These are phyloP conservation scores for Zymoseptoria ardabiliae DNA, from an alignment of 2,329 filamentous ascomycete species.

Conservation along the genomic window DNA sequence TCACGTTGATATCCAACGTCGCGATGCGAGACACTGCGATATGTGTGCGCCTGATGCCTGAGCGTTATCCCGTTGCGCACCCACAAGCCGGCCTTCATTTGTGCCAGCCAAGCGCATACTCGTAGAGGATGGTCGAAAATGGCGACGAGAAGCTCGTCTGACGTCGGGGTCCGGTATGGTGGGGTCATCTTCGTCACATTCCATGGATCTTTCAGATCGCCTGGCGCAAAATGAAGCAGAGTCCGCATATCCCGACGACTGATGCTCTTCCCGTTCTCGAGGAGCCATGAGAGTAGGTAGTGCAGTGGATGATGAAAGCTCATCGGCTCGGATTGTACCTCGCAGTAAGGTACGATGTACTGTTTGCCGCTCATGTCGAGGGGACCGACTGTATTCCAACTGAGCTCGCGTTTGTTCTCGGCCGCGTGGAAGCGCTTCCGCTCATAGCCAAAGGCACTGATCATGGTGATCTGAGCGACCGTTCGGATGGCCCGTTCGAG, in stretches of 20 bases:
- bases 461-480: conserved; percentile 73
- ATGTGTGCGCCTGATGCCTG: conserved; percentile 88
- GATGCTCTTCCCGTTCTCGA: conserved; percentile 80
- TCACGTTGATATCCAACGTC: conserved; percentile 93
- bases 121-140: conserved; percentile 89
- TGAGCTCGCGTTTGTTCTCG: conserved; percentile 79
- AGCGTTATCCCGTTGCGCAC: conserved; percentile 95
- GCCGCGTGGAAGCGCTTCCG: conserved; percentile 74
- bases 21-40: conserved; percentile 78
- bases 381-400: conserved; percentile 75
- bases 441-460: conserved; percentile 86
- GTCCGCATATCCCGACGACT: conserved; percentile 57
- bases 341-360: conserved; percentile 71
- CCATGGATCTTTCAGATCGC: conserved; percentile 52
- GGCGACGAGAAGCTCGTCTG: conserved; percentile 24
- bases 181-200: conserved; percentile 17
- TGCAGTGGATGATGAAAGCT: conserved; percentile 97
- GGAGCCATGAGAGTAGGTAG: conserved; percentile 91
- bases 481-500: conserved; percentile 66
- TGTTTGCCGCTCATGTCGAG: conserved; percentile 51
- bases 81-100: conserved; percentile 99
- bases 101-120: conserved; percentile 91
- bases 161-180: conserved; percentile 14
- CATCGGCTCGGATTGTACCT: conserved; percentile 81
- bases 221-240: conserved; percentile 63